Conservation (phyloP, 2,329 filamentous ascomycete genomes). For the Fusarium globosum region DNA sequence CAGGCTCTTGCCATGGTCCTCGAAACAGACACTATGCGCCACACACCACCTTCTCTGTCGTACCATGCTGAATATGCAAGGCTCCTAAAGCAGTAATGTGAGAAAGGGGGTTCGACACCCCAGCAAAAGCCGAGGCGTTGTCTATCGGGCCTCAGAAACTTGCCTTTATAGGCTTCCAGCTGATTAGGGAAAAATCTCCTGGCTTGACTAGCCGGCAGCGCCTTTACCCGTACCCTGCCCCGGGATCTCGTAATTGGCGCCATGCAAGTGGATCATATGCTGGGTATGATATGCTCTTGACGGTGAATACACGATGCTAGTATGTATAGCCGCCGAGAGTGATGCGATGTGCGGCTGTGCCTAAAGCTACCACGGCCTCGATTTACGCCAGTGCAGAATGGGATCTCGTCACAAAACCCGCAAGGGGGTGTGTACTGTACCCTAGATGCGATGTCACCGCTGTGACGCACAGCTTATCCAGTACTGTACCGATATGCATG, state of each 20-base stretch:
- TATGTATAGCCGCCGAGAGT: constrained; percentile 3
- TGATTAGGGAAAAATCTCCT: constrained; percentile 6
- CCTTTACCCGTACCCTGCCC: constrained; percentile 19
- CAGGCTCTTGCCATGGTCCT: constrained; percentile 10
- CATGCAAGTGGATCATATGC: constrained; percentile 42
- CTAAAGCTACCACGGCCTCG: constrained; percentile 3
- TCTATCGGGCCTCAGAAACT: constrained; percentile 21
- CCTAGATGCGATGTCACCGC: background rate
- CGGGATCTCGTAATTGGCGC: constrained; percentile 36
- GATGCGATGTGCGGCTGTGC: constrained; percentile 6
- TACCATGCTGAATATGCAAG: constrained; percentile 42
- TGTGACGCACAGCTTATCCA: background rate
- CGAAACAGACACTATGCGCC: constrained; percentile 26
- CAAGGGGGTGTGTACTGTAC: background rate
- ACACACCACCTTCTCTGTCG: constrained; percentile 35
- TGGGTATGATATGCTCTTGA: constrained; percentile 10
- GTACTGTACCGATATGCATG: background rate
- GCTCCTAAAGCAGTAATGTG: constrained; percentile 36
- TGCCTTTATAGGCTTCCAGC: background rate
- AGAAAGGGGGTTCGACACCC: constrained; percentile 31
- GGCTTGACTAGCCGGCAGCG: background rate
- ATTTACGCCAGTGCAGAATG: constrained; percentile 5
- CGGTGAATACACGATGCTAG: constrained; percentile 16
- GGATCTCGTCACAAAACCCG: background rate
- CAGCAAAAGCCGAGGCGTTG: constrained; percentile 28